Evolutionary conservation across 2,329 filamentous ascomycete species (phyloP).

Genomic region (Fusarium coffeatum): DNA sequence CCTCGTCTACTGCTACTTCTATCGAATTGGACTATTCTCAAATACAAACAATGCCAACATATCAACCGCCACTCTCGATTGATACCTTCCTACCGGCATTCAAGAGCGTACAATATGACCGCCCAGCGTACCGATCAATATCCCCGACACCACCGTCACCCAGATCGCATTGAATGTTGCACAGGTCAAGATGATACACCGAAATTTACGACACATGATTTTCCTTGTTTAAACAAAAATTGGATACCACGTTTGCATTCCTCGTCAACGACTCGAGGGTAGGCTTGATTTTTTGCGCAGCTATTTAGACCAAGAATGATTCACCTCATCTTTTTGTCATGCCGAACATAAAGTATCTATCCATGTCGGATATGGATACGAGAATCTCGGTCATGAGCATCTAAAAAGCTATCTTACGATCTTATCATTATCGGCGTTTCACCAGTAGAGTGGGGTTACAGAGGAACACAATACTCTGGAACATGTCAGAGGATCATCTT

Average conservation of each 20-base stretch:
- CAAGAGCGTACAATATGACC: constrained; percentile 40
- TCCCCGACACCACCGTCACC: constrained; percentile 45
- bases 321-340: constrained; percentile 13
- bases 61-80: constrained; percentile 30
- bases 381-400: not conserved
- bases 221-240: constrained; percentile 21
- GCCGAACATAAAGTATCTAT: constrained; percentile 18
- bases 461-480: constrained; percentile 24
- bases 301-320: constrained; percentile 34
- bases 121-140: constrained; percentile 35
- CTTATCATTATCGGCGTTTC: constrained; percentile 35
- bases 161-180: constrained; percentile 36
- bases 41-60: constrained; percentile 4
- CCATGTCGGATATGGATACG: not conserved
- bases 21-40: constrained; percentile 30
- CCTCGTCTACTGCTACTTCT: constrained; percentile 26
- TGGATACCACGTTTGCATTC: constrained; percentile 35
- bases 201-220: constrained; percentile 19
- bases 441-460: constrained; percentile 33
- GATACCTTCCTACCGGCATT: constrained; percentile 40
- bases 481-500: constrained; percentile 10
- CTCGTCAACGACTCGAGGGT: constrained; percentile 20
- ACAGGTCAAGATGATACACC: not conserved
- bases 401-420: constrained; percentile 2
- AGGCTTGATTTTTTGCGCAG: constrained; percentile 20